Evolutionary conservation across 352 stramenopile species (phyloP).

Genomic region (Pythium scleroteichum): DNA sequence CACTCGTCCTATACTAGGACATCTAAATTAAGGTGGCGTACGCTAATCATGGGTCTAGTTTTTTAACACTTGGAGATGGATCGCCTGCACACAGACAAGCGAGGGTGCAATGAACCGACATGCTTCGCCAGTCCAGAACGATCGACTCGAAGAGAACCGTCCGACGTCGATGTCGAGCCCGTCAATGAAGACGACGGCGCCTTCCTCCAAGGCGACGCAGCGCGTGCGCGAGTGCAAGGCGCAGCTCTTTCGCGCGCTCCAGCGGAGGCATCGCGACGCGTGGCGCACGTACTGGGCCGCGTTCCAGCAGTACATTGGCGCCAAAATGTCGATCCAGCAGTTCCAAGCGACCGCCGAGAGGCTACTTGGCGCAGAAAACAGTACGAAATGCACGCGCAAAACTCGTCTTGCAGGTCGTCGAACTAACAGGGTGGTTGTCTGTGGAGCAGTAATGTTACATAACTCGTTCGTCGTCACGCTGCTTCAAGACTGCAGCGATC

Average conservation of each 20-base stretch:
- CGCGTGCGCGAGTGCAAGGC: slow-evolving; percentile 58
- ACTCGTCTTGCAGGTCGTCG: no score
- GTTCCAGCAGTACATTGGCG: slow-evolving; percentile 59
- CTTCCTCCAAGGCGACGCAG: slow-evolving; percentile 7
- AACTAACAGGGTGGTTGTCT: not conserved
- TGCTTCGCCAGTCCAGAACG: slow-evolving; percentile 12
- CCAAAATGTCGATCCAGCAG: slow-evolving; percentile 52
- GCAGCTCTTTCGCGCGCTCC: slow-evolving; percentile 63
- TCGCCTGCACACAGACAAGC: slow-evolving; percentile 27
- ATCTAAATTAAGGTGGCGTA: not conserved
- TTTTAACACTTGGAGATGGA: slow-evolving; percentile 17
- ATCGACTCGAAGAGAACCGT: not conserved
- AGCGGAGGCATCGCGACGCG: slow-evolving; percentile 42
- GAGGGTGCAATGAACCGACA: slow-evolving; percentile 16
- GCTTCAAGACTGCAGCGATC: slow-evolving; percentile 38
- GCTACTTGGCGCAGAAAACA: slow-evolving; percentile 49
- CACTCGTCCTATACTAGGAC: slow-evolving; percentile 5
- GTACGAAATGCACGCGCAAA: slow-evolving; percentile 21
- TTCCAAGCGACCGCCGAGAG: slow-evolving; percentile 50
- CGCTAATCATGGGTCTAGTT: slow-evolving; percentile 8
- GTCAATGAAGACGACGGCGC: slow-evolving; percentile 4
- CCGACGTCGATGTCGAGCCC: not conserved
- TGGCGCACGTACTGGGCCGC: slow-evolving; percentile 64
- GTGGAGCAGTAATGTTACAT: slow-evolving; percentile 43
- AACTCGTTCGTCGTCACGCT: slow-evolving; percentile 63